phyloP scores from a whole-genome alignment of 352 stramenopile genomes.

The Phytopythium vexans region DNA sequence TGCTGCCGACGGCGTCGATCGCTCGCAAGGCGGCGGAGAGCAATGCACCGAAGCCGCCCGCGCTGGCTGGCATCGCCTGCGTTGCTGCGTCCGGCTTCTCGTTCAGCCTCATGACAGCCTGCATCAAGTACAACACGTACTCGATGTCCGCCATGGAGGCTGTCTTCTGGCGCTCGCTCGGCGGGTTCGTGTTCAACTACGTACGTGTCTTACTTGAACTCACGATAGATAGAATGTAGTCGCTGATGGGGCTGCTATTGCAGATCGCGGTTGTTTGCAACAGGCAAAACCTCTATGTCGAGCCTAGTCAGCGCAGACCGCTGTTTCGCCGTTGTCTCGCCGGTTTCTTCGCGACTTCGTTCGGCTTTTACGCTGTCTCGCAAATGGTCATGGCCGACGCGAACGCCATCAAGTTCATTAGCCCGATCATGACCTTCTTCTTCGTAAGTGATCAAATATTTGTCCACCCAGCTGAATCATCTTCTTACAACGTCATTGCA shows the following conservation, averaged over 20 bases:
- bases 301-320: conserved; percentile 30
- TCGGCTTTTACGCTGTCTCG: conserved; percentile 67
- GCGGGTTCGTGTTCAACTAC: conserved; percentile 52
- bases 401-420: conserved; percentile 56
- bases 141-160: conserved; percentile 71
- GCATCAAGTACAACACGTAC: conserved; percentile 71
- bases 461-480: conserved; percentile 19
- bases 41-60: conserved; percentile 23
- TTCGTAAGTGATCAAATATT: conserved; percentile 19
- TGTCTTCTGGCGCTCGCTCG: conserved; percentile 68
- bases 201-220: neutral
- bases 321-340: conserved; percentile 51
- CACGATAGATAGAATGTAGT: neutral
- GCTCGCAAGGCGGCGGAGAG: neutral
- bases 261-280: too few relatives aligned
- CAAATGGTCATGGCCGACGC: conserved; percentile 76
- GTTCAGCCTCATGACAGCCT: conserved; percentile 76
- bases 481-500: conserved; percentile 5
- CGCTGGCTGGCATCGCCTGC: conserved; percentile 48
- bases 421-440: conserved; percentile 58
- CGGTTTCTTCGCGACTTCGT: conserved; percentile 56
- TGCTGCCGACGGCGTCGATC: conserved; percentile 3
- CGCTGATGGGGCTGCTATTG: too few relatives aligned
- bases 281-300: too few relatives aligned
- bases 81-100: conserved; percentile 68